These are phyloP conservation scores for Scleroderma citrinum DNA, from an alignment of 768 basidiomycete genomes.

Conservation along the genomic window DNA sequence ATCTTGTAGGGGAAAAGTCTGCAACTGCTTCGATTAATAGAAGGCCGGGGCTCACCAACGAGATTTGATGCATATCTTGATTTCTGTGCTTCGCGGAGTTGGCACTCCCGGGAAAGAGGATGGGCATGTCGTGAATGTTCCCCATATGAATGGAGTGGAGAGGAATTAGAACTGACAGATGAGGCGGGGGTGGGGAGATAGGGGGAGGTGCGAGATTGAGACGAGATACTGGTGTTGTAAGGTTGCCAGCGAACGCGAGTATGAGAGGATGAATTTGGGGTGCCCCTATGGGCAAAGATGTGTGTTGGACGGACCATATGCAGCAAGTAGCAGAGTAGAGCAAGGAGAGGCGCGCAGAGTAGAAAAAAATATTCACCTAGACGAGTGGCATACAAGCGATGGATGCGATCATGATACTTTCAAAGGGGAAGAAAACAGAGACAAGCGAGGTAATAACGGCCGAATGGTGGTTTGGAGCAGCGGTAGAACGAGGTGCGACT, in stretches of 20 bases:
- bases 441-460: constrained; percentile 5
- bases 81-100: constrained; percentile 46
- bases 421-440: constrained; percentile 10
- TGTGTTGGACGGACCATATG: constrained; percentile 35
- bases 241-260: constrained; percentile 78
- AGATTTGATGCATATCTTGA: constrained; percentile 59
- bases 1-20: constrained; percentile 38
- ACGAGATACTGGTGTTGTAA: constrained; percentile 45
- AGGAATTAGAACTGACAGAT: constrained; percentile 42
- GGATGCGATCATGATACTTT: constrained; percentile 17
- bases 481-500: constrained; percentile 17
- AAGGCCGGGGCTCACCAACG: constrained; percentile 52
- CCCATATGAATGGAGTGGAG: constrained; percentile 35
- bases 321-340: constrained; percentile 9
- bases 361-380: constrained; percentile 28
- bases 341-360: constrained; percentile 18
- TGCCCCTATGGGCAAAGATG: constrained; percentile 64
- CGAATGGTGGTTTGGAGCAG: constrained; percentile 14
- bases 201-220: constrained; percentile 32
- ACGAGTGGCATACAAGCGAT: constrained; percentile 32
- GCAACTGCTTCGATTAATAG: constrained; percentile 5
- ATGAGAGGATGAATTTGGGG: constrained; percentile 52
- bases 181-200: constrained; percentile 57
- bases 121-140: constrained; percentile 26
- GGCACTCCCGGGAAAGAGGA: constrained; percentile 30